Conservation (phyloP, 768 basidiomycete species). For the Suillus bovinus region DNA sequence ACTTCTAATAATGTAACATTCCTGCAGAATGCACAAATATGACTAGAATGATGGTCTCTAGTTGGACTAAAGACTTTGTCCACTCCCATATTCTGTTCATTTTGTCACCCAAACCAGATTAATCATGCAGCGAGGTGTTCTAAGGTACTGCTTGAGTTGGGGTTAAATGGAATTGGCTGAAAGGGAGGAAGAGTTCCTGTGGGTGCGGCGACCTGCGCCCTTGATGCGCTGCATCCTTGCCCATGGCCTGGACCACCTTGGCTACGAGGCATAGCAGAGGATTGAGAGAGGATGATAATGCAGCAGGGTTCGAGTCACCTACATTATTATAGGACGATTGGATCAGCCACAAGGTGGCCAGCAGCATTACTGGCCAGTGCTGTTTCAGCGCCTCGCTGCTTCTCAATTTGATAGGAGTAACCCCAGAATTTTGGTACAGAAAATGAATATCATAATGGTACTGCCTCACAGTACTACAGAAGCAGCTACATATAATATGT, state of each 20-base stretch:
- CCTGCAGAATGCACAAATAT: no score
- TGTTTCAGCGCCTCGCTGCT: background rate
- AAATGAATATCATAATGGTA: background rate
- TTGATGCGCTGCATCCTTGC: background rate
- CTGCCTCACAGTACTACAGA: background rate
- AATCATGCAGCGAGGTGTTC: background rate
- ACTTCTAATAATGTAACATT: no score
- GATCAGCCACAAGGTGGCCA: background rate
- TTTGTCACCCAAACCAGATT: no score
- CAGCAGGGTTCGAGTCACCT: no score
- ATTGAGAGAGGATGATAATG: background rate
- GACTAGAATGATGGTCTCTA: no score
- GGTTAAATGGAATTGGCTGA: background rate
- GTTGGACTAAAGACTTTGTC: no score
- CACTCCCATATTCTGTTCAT: no score
- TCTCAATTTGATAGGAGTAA: background rate
- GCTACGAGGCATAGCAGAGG: background rate
- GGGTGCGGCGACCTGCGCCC: background rate
- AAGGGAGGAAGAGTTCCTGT: background rate
- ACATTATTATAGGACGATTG: background rate
- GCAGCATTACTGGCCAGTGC: background rate
- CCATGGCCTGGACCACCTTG: background rate
- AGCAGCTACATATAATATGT: background rate
- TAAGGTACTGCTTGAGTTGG: background rate
- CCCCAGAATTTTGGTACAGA: background rate